Conservation (phyloP, 495 filamentous ascomycete species). For the Penicillium nucicola region DNA sequence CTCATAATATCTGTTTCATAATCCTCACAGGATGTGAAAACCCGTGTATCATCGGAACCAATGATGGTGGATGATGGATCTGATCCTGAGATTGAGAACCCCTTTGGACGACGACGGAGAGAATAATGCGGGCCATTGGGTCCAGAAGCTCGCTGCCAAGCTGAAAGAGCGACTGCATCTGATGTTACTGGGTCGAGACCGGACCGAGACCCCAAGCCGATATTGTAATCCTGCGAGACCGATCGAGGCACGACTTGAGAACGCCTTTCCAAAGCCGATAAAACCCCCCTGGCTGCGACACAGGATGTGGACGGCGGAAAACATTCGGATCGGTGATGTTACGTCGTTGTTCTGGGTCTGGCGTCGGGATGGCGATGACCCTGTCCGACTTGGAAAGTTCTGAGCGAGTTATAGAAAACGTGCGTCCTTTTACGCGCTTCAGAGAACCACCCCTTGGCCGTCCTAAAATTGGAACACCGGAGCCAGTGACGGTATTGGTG, state of each 20-base stretch:
- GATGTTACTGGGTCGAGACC: constrained; percentile 25
- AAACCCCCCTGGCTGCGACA: constrained; percentile 16
- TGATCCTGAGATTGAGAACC: constrained; percentile 50
- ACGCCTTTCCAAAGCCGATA: constrained; percentile 6
- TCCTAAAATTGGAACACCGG: constrained; percentile 16
- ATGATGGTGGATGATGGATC: constrained; percentile 79
- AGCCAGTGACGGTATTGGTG: constrained; percentile 21
- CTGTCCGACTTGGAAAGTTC: constrained; percentile 24
- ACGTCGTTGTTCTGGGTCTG: constrained; percentile 26
- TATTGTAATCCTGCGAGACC: constrained; percentile 25
- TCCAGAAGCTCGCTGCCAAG: constrained; percentile 20
- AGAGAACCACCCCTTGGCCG: constrained; percentile 26
- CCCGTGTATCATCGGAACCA: constrained; percentile 80
- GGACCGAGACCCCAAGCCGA: constrained; percentile 13
- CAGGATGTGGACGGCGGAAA: constrained; percentile 31
- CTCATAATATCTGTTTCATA: constrained; percentile 84
- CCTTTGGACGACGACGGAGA: constrained; percentile 37
- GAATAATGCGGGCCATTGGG: constrained; percentile 18
- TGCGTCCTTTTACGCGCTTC: constrained; percentile 34
- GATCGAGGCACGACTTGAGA: constrained; percentile 18
- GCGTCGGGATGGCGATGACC: constrained; percentile 11
- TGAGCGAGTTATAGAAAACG: constrained; percentile 30
- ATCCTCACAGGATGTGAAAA: constrained; percentile 73
- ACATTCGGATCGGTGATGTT: constrained; percentile 43
- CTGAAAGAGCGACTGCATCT: constrained; percentile 28